phyloP scores from a whole-genome alignment of 164 flowering plant genomes.

The Aristolochia californica region DNA sequence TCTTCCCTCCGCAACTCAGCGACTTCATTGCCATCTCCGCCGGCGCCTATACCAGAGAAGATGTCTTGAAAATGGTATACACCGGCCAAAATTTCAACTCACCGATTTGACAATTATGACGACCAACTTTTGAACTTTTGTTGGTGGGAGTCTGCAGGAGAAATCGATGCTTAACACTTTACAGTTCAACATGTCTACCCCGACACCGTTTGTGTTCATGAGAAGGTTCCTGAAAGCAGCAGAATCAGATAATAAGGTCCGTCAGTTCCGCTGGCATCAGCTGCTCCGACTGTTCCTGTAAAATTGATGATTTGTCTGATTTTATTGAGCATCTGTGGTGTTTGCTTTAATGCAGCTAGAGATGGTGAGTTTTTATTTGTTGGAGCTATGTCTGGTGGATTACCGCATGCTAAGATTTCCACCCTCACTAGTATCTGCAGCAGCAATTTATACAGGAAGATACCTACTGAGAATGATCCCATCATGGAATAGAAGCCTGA shows the following conservation, averaged over 20 bases:
- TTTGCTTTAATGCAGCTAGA: constrained; percentile 38
- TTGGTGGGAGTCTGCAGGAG: constrained; percentile 38
- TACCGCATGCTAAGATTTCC: constrained; percentile 62
- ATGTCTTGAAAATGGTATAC: constrained; percentile 62
- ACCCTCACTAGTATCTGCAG: constrained; percentile 71
- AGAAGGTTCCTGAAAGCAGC: constrained; percentile 75
- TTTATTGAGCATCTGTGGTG: not conserved
- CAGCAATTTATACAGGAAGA: constrained; percentile 69
- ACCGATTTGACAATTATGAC: not conserved
- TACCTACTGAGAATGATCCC: constrained; percentile 31
- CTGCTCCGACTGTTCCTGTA: not conserved
- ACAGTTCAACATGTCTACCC: constrained; percentile 61
- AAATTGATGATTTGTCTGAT: not conserved
- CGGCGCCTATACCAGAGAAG: constrained; percentile 62
- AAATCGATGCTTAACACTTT: constrained; percentile 52
- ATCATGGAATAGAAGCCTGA: constrained; percentile 47
- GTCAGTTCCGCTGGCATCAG: not conserved
- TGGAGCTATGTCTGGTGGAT: constrained; percentile 67
- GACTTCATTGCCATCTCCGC: constrained; percentile 69
- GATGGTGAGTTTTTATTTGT: constrained; percentile 60
- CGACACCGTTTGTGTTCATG: constrained; percentile 78
- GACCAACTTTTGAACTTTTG: not conserved
- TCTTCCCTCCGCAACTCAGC: constrained; percentile 59
- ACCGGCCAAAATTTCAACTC: not conserved
- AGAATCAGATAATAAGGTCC: constrained; percentile 50